A percentile compares a stretch with the other conserved stretches of the same genome.
Conservation (phyloP, 306 rosid genomes). For the Crataegus laevigata region DNA sequence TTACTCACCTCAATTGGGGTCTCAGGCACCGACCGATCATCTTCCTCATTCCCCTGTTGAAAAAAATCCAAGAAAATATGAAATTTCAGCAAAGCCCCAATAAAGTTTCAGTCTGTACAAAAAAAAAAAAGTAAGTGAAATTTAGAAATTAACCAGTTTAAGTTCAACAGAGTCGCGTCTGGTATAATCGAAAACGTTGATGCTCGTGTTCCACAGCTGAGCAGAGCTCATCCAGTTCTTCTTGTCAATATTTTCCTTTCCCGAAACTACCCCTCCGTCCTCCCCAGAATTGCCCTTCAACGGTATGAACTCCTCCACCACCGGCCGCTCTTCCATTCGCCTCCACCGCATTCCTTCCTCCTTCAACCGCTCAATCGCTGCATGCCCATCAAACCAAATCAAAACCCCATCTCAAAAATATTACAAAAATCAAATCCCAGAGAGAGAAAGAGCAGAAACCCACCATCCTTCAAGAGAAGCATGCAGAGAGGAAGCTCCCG, state of each 20-base stretch:
- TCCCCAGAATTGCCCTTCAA: constrained; percentile 23
- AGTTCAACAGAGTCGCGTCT: constrained; percentile 13
- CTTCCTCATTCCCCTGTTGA: constrained; percentile 44
- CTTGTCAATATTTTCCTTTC: constrained; percentile 30
- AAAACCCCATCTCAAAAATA: neutral
- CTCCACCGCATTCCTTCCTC: constrained; percentile 31
- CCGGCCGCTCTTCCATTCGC: constrained; percentile 31
- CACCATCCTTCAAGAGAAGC: constrained; percentile 65
- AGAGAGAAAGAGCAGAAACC: neutral
- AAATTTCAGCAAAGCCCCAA: neutral
- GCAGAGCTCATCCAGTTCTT: constrained; percentile 54
- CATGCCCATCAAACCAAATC: constrained; percentile 7
- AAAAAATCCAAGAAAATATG: neutral
- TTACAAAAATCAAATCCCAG: neutral
- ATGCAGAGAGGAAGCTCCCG: constrained; percentile 82
- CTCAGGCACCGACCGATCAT: constrained; percentile 36
- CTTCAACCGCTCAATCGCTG: constrained; percentile 57
- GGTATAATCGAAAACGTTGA: constrained; percentile 13
- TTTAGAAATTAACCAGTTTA: constrained; percentile 19
- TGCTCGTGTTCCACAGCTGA: constrained; percentile 55
- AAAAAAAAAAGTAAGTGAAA: neutral
- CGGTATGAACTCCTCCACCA: constrained; percentile 30
- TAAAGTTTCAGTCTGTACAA: neutral
- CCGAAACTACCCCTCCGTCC: constrained; percentile 8
- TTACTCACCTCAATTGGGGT: constrained; percentile 25